These are phyloP conservation scores for Neurospora sp. DNA, from an alignment of 2,329 filamentous ascomycete genomes.

Conservation along the genomic window DNA sequence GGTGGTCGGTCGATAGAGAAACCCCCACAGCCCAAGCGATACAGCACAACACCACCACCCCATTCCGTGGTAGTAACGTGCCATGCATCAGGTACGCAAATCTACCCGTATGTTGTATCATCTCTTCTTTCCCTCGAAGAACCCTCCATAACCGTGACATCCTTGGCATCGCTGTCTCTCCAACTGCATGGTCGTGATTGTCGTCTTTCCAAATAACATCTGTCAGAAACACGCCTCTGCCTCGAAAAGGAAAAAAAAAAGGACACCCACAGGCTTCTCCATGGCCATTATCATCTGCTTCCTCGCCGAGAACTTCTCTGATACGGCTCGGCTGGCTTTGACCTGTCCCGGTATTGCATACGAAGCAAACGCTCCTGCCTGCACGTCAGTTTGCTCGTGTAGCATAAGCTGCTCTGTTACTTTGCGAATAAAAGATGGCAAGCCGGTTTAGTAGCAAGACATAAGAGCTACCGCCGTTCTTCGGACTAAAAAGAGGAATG, in stretches of 20 bases:
- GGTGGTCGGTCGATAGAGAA: neutral
- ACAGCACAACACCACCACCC: neutral
- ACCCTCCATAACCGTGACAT: neutral
- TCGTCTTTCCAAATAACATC: neutral
- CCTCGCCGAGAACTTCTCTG: neutral
- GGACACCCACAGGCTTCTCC: neutral
- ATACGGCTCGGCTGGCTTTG: neutral
- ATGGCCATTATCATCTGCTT: neutral
- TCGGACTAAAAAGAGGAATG: neutral
- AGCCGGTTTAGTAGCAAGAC: neutral
- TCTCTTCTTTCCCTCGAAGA: neutral
- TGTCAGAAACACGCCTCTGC: neutral
- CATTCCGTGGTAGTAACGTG: constrained; percentile 10
- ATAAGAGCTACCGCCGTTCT: neutral
- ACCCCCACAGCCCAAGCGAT: neutral
- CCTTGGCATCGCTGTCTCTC: constrained; percentile 34
- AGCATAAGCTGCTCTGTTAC: neutral
- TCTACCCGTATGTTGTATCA: neutral
- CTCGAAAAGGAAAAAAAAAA: neutral
- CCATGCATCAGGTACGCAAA: constrained; percentile 8
- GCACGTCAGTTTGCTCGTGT: neutral
- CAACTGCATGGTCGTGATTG: constrained; percentile 44
- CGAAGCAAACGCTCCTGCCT: neutral
- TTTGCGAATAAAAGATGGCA: neutral
- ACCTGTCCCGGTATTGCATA: neutral